Evolutionary conservation across 129 eudicot species (phyloP), one percentile per base, ranked within the genome.

Genomic region (Heracleum sosnowskyi): DNA sequence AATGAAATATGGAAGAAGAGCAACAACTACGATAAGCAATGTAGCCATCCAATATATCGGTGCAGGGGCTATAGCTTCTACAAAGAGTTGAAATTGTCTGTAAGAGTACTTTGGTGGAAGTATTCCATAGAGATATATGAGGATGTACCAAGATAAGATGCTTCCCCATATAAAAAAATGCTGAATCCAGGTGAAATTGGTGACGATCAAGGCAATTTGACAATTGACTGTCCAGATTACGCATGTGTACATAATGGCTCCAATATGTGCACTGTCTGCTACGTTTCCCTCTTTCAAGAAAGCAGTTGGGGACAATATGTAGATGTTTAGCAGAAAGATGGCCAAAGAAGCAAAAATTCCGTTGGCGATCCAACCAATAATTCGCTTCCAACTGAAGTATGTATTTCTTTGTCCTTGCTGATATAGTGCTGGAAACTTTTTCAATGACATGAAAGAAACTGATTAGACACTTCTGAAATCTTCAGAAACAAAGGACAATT

Each of bases 181-280:
- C 81, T 88, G 91, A 69, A 88, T 85, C 91, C 87, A 88, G 64
- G 91, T 88, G 80, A 88, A 88, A 79, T 88, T 86, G 18, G 85
- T 88, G 74, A 85, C 81, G 74, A 85, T 79, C 57, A 88, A 83
- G 33, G 85, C 89, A 4, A 88, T 88, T 79, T 88, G 91, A 40
- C 85, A 85, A 51, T 85, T 88, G 63, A 88, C 85, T 0, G 87
- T 85, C 87, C 91, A 85, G 68, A 88, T 83, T 41, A 88, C 80
- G 29, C 78, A 57, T 15, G 91, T 85, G 81, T 85, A 88, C 15
- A 84, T 88, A 39, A 76, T 85, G 26, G 87, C 84, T 3, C 91
- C 91, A 34, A 88, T 41, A 68, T 85, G 87, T 45, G 86, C 60
- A 7, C 81, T 78, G 72, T 85, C 91, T 47, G 81, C 85, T 33